These are phyloP conservation scores for Vickermania spadyakhi DNA, from an alignment of 208 protist genomes.

Conservation along the genomic window DNA sequence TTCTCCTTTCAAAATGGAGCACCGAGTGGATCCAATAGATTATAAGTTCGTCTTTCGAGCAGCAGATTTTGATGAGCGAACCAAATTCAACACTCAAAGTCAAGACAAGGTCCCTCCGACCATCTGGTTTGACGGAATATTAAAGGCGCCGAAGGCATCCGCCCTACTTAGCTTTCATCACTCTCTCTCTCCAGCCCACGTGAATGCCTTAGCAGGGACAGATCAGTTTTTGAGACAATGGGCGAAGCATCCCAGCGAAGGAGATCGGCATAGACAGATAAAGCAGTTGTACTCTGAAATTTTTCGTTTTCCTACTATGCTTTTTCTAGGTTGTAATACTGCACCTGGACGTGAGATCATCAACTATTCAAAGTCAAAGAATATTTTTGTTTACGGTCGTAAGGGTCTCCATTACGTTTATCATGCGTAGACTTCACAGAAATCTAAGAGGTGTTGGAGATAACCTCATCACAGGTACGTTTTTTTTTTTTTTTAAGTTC, in stretches of 20 bases:
- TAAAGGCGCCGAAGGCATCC: slow-evolving; percentile 46
- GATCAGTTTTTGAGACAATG: slow-evolving; percentile 63
- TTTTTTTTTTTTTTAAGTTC: no score
- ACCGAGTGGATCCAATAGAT: slow-evolving; percentile 76
- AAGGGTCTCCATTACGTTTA: slow-evolving; percentile 62
- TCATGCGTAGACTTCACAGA: slow-evolving; percentile 40
- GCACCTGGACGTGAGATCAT: slow-evolving; percentile 59
- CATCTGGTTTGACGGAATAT: slow-evolving; percentile 79
- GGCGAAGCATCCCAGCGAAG: slow-evolving; percentile 43
- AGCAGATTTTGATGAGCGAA: slow-evolving; percentile 61
- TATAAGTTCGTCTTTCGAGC: slow-evolving; percentile 81
- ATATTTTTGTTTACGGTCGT: slow-evolving; percentile 76
- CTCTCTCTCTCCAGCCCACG: slow-evolving; percentile 35
- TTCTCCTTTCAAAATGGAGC: slow-evolving; percentile 79
- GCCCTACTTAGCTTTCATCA: slow-evolving; percentile 52
- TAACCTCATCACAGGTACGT: no score
- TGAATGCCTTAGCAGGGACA: slow-evolving; percentile 56
- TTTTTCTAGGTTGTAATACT: slow-evolving; percentile 69
- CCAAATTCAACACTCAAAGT: slow-evolving; percentile 61
- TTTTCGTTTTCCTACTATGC: slow-evolving; percentile 36
- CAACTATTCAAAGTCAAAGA: slow-evolving; percentile 71
- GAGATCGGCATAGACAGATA: slow-evolving; percentile 68
- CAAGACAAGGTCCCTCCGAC: slow-evolving; percentile 48
- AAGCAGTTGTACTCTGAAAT: slow-evolving; percentile 51
- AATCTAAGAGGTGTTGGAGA: no score